Evolutionary conservation across 1,139 yeast genomes (phyloP).

Genomic region (Debaryomycetaceae sp.): DNA sequence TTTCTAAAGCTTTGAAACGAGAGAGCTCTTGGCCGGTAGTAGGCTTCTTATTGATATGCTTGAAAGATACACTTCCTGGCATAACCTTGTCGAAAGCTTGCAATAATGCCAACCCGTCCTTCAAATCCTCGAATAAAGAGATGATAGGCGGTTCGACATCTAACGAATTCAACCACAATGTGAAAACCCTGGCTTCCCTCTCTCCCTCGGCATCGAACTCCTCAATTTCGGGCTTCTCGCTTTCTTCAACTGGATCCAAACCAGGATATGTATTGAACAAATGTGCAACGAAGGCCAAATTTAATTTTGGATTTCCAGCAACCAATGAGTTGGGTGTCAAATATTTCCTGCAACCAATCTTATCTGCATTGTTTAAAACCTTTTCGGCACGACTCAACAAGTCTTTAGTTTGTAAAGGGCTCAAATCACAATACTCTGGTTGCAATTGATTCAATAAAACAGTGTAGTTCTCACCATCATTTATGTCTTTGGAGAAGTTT

Average conservation of each 20-base stretch:
- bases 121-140: constrained; percentile 87
- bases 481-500: constrained; percentile 83
- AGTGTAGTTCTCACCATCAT: constrained; percentile 95
- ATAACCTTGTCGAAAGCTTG: constrained; percentile 95
- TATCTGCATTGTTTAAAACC: constrained; percentile 82
- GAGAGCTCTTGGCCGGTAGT: constrained; percentile 67
- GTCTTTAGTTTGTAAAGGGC: constrained; percentile 76
- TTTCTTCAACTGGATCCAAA: constrained; percentile 90
- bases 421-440: constrained; percentile 75
- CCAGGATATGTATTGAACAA: constrained; percentile 96
- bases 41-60: constrained; percentile 81
- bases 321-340: constrained; percentile 90
- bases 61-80: constrained; percentile 84
- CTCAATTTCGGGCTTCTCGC: constrained; percentile 82
- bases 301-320: constrained; percentile 94
- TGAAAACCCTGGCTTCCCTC: constrained; percentile 97
- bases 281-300: constrained; percentile 95
- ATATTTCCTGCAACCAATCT: constrained; percentile 87
- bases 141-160: constrained; percentile 96
- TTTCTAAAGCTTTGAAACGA: constrained; percentile 92
- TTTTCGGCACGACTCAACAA: constrained; percentile 80
- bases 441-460: constrained; percentile 83
- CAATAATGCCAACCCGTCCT: constrained; percentile 83
- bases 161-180: constrained; percentile 92
- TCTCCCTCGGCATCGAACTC: constrained; percentile 99